Evolutionary conservation across 2,329 filamentous ascomycete genomes (phyloP).

Genomic region (Xylariaceae sp.): DNA sequence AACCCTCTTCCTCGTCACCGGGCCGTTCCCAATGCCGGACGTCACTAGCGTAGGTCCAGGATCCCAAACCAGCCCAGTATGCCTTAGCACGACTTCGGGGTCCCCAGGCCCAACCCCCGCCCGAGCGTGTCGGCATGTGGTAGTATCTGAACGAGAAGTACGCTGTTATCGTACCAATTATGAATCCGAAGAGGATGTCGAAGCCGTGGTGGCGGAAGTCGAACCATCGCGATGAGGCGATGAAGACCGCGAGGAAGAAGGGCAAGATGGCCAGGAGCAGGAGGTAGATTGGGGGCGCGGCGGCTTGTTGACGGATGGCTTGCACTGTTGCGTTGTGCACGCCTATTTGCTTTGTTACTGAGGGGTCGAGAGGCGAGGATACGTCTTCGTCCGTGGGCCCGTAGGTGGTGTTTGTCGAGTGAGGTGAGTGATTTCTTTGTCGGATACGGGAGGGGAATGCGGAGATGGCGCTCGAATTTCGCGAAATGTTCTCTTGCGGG

Average conservation of each 20-base stretch:
- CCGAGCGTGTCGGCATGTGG: slow-evolving; percentile 74
- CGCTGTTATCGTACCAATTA: slow-evolving; percentile 70
- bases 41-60: slow-evolving; percentile 53
- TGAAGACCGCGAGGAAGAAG: slow-evolving; percentile 72
- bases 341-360: slow-evolving; percentile 31
- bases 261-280: slow-evolving; percentile 69
- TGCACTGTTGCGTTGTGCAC: slow-evolving; percentile 39
- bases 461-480: slow-evolving; percentile 50
- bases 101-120: slow-evolving; percentile 88
- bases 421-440: background rate
- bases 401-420: slow-evolving; percentile 28
- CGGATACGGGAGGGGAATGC: slow-evolving; percentile 55
- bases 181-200: slow-evolving; percentile 81
- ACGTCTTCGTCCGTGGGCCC: slow-evolving; percentile 21
- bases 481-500: slow-evolving; percentile 44
- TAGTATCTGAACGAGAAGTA: slow-evolving; percentile 82
- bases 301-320: slow-evolving; percentile 67
- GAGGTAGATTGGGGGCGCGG: slow-evolving; percentile 79
- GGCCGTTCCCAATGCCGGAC: slow-evolving; percentile 31
- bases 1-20: slow-evolving; percentile 19
- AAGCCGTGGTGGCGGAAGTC: slow-evolving; percentile 91
- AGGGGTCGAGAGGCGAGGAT: slow-evolving; percentile 29
- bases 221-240: slow-evolving; percentile 81
- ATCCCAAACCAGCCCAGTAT: slow-evolving; percentile 74
- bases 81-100: slow-evolving; percentile 69